These are phyloP conservation scores for Xanthoconium stramineum DNA, from an alignment of 768 basidiomycete genomes.

Conservation along the genomic window DNA sequence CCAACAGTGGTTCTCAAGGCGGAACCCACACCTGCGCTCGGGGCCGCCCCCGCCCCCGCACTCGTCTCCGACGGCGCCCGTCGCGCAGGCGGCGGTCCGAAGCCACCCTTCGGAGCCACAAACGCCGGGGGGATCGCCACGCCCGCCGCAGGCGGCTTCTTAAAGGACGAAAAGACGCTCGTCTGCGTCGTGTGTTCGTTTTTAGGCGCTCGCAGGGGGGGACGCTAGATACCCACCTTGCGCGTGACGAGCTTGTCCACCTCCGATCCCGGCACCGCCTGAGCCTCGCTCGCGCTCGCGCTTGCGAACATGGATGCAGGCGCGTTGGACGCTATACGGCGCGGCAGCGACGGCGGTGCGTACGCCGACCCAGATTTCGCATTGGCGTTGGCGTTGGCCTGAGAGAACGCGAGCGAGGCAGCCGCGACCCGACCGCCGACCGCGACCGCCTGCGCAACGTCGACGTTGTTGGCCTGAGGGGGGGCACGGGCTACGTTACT, in stretches of 20 bases:
- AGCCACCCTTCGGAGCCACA: slow-evolving; percentile 39
- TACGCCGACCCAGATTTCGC: background rate
- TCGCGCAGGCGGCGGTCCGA: slow-evolving; percentile 53
- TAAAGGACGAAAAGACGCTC: slow-evolving; percentile 23
- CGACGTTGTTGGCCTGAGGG: slow-evolving; percentile 28
- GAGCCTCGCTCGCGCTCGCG: background rate
- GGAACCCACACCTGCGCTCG: too few species aligned
- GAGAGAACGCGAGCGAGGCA: slow-evolving; percentile 47
- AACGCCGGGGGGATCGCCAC: slow-evolving; percentile 39
- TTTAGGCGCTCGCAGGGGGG: background rate
- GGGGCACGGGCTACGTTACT: too few species aligned
- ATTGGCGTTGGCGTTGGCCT: background rate
- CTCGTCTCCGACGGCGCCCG: slow-evolving; percentile 25
- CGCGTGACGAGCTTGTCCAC: slow-evolving; percentile 27
- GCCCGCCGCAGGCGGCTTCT: slow-evolving; percentile 39
- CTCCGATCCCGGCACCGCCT: slow-evolving; percentile 13
- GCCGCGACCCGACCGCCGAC: slow-evolving; percentile 57
- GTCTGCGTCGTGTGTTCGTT: slow-evolving; percentile 3
- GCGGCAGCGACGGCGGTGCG: background rate
- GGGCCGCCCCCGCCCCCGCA: background rate
- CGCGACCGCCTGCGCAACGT: slow-evolving; percentile 36
- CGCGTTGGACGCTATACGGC: background rate
- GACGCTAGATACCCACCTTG: slow-evolving; percentile 16
- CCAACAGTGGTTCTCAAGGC: background rate
- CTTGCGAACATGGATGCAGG: background rate